Evolutionary conservation across 2,329 filamentous ascomycete genomes (phyloP).

Genomic region (Xylariaceae sp.): DNA sequence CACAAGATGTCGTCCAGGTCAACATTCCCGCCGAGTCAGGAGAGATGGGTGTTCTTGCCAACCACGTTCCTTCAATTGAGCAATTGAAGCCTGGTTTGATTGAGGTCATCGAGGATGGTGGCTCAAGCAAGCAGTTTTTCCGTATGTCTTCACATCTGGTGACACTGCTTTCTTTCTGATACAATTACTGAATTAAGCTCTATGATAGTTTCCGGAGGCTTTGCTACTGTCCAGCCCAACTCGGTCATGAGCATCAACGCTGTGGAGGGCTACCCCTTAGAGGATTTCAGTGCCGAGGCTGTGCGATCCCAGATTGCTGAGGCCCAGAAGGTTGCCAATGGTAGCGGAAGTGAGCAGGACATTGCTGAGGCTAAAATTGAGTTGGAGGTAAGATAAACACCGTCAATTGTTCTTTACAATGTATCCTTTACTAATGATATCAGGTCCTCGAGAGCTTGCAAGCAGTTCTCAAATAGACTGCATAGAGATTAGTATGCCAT

Average conservation of each 20-base stretch:
- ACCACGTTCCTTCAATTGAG: conserved; percentile 98
- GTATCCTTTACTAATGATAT: conserved; percentile 35
- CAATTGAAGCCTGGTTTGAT: conserved; percentile 96
- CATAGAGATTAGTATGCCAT: conserved; percentile 40
- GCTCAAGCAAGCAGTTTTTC: conserved; percentile 94
- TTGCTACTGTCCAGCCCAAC: conserved; percentile 94
- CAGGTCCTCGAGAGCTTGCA: conserved; percentile 82
- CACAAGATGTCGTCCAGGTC: conserved; percentile 79
- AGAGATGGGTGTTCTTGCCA: conserved; percentile 98
- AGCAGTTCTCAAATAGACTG: conserved; percentile 71
- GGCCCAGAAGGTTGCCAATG: conserved; percentile 89
- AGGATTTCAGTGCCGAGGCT: conserved; percentile 92
- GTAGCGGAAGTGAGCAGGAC: conserved; percentile 91
- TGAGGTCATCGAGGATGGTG: conserved; percentile 91
- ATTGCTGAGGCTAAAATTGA: conserved; percentile 99
- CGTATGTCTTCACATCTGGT: conserved; percentile 56
- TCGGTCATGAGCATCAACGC: conserved; percentile 97
- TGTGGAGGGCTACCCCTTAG: conserved; percentile 88
- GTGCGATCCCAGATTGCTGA: conserved; percentile 88
- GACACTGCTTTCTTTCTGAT: too few relatives aligned
- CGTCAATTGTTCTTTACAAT: not conserved
- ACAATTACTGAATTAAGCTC: conserved; percentile 17
- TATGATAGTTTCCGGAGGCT: conserved; percentile 81
- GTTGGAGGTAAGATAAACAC: conserved; percentile 68
- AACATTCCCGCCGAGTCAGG: conserved; percentile 97